A percentile compares a stretch with the other conserved stretches of the same genome.
phyloP scores from a whole-genome alignment of 2,329 filamentous ascomycete species.

The Boeremia exigua region DNA sequence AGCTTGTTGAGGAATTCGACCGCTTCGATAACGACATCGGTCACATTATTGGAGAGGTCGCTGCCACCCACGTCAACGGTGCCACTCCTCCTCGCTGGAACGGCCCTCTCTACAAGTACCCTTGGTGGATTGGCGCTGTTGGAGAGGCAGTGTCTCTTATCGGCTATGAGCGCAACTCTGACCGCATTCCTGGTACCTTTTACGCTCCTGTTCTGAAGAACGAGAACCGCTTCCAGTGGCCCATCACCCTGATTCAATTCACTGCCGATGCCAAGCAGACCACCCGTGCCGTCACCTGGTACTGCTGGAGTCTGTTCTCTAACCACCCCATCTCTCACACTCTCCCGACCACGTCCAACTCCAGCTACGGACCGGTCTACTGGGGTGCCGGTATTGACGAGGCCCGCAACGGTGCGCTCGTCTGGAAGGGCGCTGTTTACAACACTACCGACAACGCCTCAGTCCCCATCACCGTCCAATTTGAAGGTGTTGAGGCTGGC shows the following conservation, averaged over 20 bases:
- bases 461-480: conserved; percentile 34
- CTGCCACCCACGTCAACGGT: conserved; percentile 42
- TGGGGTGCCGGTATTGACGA: conserved; percentile 53
- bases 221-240: conserved; percentile 45
- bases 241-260: conserved; percentile 50
- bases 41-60: conserved; percentile 46
- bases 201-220: conserved; percentile 45
- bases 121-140: conserved; percentile 62
- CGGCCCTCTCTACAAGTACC: conserved; percentile 30
- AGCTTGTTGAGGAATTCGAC: conserved; percentile 51
- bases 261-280: conserved; percentile 47
- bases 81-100: conserved; percentile 34
- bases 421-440: conserved; percentile 58
- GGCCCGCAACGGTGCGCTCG: conserved; percentile 35
- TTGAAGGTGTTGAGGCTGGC: conserved; percentile 37
- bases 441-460: conserved; percentile 50
- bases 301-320: conserved; percentile 50
- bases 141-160: conserved; percentile 70
- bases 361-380: conserved; percentile 52
- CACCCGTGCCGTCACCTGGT: conserved; percentile 39
- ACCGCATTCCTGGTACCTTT: conserved; percentile 60
- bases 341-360: conserved; percentile 49
- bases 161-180: conserved; percentile 69
- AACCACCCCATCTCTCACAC: conserved; percentile 53
- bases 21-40: conserved; percentile 51